Evolutionary conservation across 2,329 filamentous ascomycete genomes (phyloP), one percentile per base, ranked within the genome.

Genomic region (Gaeumannomyces sp.): DNA sequence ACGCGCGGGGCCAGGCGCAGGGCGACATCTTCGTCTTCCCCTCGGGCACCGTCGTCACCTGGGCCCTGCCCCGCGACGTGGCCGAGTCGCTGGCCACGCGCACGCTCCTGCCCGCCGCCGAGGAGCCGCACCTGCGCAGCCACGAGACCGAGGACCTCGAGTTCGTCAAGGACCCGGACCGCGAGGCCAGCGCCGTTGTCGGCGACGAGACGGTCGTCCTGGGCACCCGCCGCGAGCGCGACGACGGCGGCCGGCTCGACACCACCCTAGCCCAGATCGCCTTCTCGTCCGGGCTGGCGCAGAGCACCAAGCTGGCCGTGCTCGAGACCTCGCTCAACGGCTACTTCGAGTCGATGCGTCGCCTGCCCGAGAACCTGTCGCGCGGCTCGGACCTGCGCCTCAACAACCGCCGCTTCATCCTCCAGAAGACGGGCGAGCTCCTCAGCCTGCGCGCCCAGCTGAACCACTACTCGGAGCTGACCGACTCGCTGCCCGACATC

Each of bases 1-100:
- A 89, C 71, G 86, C 85, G 8, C 79, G 85, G 63, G 81, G 81
- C 11, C 80, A 83, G 66, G 84, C 86, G 73, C 82, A 86, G 65
- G 93, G 93, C 45, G 95, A 99, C 77, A 87, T 98, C 62, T 98
- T 98, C 73, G 89, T 99, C 65, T 99, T 99, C 70, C 93, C 94
- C 11, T 97, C 93, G 0, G 95, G 95, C 14, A 96, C 93, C 16
- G 85, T 98, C 10, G 95, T 98, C 7, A 89, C 92, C 29, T 99
- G 95, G 95, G 91, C 91, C 6, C 82, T 97, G 1, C 89, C 92
- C 0, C 85, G 92, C 67, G 86, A 89, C 65, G 85, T 92, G 25
- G 89, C 93, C 22, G 83, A 83, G 27, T 84, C 83, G 61, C 78
- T 93, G 29, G 88, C 90, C 6, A 90, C 90, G 11, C 85, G 84